phyloP scores from a whole-genome alignment of 139 green algal genomes.

The Choricystis sp. region DNA sequence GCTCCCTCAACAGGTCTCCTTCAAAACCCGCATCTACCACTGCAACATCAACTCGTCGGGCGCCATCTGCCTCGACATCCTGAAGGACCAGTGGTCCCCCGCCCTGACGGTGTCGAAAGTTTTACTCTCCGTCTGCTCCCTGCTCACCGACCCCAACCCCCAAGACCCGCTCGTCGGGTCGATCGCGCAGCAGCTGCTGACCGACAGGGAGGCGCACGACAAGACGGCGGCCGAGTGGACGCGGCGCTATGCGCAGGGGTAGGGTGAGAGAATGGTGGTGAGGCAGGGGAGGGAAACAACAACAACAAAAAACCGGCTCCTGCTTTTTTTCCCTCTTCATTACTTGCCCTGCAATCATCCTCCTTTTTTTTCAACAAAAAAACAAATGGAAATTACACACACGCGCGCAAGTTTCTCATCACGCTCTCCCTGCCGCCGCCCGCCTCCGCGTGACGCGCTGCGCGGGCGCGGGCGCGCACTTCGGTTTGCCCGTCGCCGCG shows the following conservation, averaged over 20 bases:
- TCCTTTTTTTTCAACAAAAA: no score
- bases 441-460: no score
- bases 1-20: slow-evolving; percentile 36
- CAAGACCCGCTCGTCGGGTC: slow-evolving; percentile 72
- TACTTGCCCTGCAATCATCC: no score
- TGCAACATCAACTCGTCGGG: slow-evolving; percentile 83
- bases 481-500: no score
- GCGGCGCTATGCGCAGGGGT: slow-evolving; percentile 63
- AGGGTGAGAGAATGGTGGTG: no score
- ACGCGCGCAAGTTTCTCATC: no score
- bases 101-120: slow-evolving; percentile 78
- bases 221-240: slow-evolving; percentile 81
- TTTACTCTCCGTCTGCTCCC: slow-evolving; percentile 77
- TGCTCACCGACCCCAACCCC: slow-evolving; percentile 85
- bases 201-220: slow-evolving; percentile 72
- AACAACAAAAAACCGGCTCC: no score
- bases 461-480: no score
- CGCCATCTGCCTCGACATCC: slow-evolving; percentile 78
- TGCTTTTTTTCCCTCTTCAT: no score
- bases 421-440: no score
- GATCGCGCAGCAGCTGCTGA: slow-evolving; percentile 77
- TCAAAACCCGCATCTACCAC: slow-evolving; percentile 85
- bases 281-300: no score
- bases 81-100: slow-evolving; percentile 85
- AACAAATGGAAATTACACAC: no score